phyloP scores from a whole-genome alignment of 1,139 yeast genomes.

The Komagataea norvegica region DNA sequence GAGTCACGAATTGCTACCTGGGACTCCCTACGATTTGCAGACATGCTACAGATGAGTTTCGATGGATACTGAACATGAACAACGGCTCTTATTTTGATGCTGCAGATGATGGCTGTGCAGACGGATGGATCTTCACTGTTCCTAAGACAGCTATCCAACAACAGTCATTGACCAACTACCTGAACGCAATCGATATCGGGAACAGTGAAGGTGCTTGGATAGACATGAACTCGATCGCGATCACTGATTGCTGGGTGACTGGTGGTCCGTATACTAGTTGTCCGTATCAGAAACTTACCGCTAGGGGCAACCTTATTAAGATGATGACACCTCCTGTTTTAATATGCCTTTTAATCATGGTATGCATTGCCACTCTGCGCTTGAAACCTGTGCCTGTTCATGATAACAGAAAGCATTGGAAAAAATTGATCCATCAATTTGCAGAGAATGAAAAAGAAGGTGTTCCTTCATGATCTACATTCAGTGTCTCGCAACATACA shows the following conservation, averaged over 20 bases:
- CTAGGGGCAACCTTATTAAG: slow-evolving; percentile 52
- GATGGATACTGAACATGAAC: slow-evolving; percentile 44
- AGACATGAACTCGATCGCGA: slow-evolving; percentile 74
- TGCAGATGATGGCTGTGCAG: slow-evolving; percentile 42
- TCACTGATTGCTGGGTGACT: slow-evolving; percentile 74
- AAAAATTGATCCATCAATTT: slow-evolving; percentile 39
- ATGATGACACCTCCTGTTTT: slow-evolving; percentile 65
- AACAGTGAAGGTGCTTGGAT: slow-evolving; percentile 58
- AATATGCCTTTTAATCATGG: slow-evolving; percentile 47
- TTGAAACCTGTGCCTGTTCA: slow-evolving; percentile 45
- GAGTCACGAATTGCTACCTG: slow-evolving; percentile 59
- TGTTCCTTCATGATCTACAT: slow-evolving; percentile 46
- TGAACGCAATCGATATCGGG: slow-evolving; percentile 10
- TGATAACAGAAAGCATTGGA: slow-evolving; percentile 54
- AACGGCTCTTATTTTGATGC: slow-evolving; percentile 43
- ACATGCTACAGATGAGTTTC: slow-evolving; percentile 33
- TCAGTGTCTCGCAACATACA: no score
- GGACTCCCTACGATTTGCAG: slow-evolving; percentile 54
- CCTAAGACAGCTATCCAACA: slow-evolving; percentile 56
- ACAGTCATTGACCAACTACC: slow-evolving; percentile 27
- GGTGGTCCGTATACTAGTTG: slow-evolving; percentile 81
- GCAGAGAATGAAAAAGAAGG: slow-evolving; percentile 54
- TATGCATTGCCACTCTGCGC: slow-evolving; percentile 37
- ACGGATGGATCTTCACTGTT: slow-evolving; percentile 45
- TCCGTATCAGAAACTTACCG: slow-evolving; percentile 61